Conservation (phyloP, 2,329 filamentous ascomycete species). For the Alternaria tenuissima region DNA sequence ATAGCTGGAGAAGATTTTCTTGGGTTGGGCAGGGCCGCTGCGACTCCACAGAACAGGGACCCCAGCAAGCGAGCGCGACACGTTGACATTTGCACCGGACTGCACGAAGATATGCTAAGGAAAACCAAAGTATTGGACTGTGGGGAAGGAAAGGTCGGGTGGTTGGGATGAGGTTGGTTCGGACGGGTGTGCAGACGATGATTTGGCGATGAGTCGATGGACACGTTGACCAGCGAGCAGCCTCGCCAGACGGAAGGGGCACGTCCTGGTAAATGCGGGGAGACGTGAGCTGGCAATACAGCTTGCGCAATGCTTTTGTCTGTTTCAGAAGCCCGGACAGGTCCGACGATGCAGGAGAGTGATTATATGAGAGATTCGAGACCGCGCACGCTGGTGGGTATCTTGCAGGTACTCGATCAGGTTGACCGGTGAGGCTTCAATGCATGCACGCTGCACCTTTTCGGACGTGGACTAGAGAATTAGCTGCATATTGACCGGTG, state of each 20-base stretch:
- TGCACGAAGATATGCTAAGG: neutral
- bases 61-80: constrained; percentile 10
- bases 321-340: constrained; percentile 10
- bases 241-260: neutral
- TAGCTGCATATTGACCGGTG: constrained; percentile 25
- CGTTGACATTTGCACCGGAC: constrained; percentile 18
- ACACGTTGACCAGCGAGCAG: constrained; percentile 10
- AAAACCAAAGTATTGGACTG: constrained; percentile 11
- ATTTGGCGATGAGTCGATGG: constrained; percentile 4
- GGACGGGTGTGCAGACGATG: neutral
- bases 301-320: constrained; percentile 14
- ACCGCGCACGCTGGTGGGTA: constrained; percentile 12
- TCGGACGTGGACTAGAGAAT: constrained; percentile 17
- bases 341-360: constrained; percentile 11
- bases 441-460: constrained; percentile 24
- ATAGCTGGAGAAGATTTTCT: constrained; percentile 2
- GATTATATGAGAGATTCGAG: constrained; percentile 11
- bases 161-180: constrained; percentile 11
- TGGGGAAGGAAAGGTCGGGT: constrained; percentile 10
- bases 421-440: constrained; percentile 41
- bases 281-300: constrained; percentile 18
- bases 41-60: neutral
- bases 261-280: constrained; percentile 16
- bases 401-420: constrained; percentile 11
- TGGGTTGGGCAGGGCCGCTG: constrained; percentile 11